Base-by-base conservation (phyloP, 2,329 filamentous ascomycete species). In the Beauveria caledonica region DNA sequence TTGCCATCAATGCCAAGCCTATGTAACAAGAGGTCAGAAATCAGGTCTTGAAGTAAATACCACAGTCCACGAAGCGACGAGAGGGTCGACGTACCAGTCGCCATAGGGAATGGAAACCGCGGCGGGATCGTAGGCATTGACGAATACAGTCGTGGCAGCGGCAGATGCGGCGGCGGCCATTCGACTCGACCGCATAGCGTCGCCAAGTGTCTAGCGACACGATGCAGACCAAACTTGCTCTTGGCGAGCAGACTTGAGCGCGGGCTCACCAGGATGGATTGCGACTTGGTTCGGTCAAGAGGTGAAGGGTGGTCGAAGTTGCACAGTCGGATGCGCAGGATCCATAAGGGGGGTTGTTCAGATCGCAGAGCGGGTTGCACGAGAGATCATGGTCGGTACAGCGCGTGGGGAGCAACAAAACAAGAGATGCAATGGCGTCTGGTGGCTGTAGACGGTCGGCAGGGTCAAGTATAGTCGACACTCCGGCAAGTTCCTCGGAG, bases 1-100 rank as follows among this genome's bases (percentile, higher is more conserved):
- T 80, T 80, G 10, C 87, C 87, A 69, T 90, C 87, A 64, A 82
- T 78, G 52, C 85, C 85, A 63, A 82, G 79, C 83, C 83, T 85
- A 59, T 36, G 52, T n/a, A 27, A 15, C 19, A 50, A 36, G 17
- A 6, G 19, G 57, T 60, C 44, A 54, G 40, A 21, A 61, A 40
- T 21, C 33, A 23, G 23, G 21, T 27, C 13, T 5, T 36, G 5
- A 5, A 15, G 33, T 15, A 5, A 15, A 36, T 15, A 36, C 11
- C 13, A 36, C 33, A 36, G 33, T 36, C 33, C 19, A n/a, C 36
- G 5, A 8, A 11, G 19, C 3, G 27, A 19, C 7, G 23, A 8
- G n/a, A 15, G 10, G 39, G 23, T 29, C 39, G n/a, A 60, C 58
- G 58, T 55, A 60, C 58, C 58, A 60, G 29, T 60, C 58, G 29